Percentiles rank a stretch among this genome's conserved stretches.
phyloP scores from a whole-genome alignment of 2,329 filamentous ascomycete genomes.

The Alternaria angustiovoidea region DNA sequence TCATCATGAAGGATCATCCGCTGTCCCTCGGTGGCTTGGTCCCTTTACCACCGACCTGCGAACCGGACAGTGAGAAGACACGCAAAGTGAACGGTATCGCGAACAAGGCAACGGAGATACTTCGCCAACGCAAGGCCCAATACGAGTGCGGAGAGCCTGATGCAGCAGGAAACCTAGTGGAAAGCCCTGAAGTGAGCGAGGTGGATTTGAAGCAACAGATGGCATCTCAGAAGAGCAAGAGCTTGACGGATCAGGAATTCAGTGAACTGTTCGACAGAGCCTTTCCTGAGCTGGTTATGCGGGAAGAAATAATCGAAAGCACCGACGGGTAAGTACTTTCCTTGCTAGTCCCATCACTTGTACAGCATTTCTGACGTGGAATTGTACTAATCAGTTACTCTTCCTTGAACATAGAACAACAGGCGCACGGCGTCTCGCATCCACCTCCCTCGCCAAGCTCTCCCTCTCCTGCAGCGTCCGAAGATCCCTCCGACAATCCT shows the following conservation, averaged over 20 bases:
- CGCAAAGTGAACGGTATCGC: constrained; percentile 86
- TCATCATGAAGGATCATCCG: constrained; percentile 84
- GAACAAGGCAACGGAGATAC: constrained; percentile 84
- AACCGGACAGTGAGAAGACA: constrained; percentile 92
- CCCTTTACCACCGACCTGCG: constrained; percentile 88
- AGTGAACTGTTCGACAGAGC: constrained; percentile 84
- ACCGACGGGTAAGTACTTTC: constrained; percentile 64
- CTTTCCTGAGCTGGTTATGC: constrained; percentile 72
- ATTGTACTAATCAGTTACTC: constrained; percentile 84
- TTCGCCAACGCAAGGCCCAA: constrained; percentile 84
- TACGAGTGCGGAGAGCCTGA: constrained; percentile 86
- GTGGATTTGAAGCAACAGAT: constrained; percentile 80
- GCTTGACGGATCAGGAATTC: constrained; percentile 87
- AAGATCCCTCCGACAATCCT: constrained; percentile 77
- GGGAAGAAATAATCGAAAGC: constrained; percentile 67
- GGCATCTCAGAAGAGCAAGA: constrained; percentile 77
- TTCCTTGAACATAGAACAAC: constrained; percentile 75
- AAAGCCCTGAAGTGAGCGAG: constrained; percentile 72
- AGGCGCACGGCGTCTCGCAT: constrained; percentile 73
- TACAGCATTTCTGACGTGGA: constrained; percentile 38
- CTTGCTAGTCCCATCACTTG: constrained; percentile 30
- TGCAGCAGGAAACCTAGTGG: constrained; percentile 66
- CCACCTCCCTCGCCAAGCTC: constrained; percentile 90
- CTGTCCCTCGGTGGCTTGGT: constrained; percentile 81
- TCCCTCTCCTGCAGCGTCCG: constrained; percentile 83